Conservation (phyloP, 345 rosid species). For the Eucalyptus erythrocorys region DNA sequence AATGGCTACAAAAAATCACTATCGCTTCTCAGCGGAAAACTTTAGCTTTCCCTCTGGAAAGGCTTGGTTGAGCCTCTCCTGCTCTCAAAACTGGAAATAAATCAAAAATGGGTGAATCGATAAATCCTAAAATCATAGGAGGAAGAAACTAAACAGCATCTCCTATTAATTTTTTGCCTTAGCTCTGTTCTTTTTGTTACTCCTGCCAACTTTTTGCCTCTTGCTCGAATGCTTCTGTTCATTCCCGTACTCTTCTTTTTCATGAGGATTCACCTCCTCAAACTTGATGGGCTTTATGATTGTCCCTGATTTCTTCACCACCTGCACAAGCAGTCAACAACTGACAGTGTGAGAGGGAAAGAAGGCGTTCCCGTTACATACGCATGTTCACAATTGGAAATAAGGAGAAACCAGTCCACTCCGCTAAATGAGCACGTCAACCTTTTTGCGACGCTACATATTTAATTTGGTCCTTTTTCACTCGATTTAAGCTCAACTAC, state of each 20-base stretch:
- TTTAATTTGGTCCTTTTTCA: neutral
- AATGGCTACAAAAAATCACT: neutral
- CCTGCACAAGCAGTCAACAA: slow-evolving; percentile 21
- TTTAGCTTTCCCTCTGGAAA: neutral
- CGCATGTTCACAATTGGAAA: neutral
- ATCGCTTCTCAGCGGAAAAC: neutral
- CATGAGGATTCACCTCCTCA: slow-evolving; percentile 61
- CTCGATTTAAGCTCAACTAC: neutral
- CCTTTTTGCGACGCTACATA: neutral
- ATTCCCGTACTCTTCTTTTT: slow-evolving; percentile 14
- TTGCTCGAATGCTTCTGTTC: slow-evolving; percentile 12
- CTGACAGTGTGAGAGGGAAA: neutral
- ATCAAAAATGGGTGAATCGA: neutral
- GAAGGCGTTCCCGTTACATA: neutral
- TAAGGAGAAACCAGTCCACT: neutral
- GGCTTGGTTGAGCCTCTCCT: neutral
- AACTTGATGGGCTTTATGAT: slow-evolving; percentile 70
- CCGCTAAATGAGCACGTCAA: neutral
- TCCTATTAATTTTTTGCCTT: neutral
- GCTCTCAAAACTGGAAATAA: neutral
- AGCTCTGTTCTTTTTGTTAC: neutral
- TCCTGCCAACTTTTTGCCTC: neutral
- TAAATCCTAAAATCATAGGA: neutral
- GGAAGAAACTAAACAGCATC: neutral
- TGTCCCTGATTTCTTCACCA: slow-evolving; percentile 67